Conservation (phyloP, 2,329 filamentous ascomycete genomes). For the Diaporthe humulicola region DNA sequence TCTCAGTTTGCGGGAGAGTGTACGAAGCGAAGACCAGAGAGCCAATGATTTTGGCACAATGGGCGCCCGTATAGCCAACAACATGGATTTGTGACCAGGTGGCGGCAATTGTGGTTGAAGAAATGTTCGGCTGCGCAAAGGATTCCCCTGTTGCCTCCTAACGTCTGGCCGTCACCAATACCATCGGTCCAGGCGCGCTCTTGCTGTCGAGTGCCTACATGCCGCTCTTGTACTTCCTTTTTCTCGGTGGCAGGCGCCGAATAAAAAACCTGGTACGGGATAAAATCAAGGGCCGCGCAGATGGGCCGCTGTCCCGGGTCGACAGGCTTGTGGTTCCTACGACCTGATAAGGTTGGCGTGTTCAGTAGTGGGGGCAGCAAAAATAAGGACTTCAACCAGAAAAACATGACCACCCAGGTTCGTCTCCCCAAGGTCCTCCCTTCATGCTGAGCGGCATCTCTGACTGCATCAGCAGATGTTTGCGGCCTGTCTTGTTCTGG, state of each 20-base stretch:
- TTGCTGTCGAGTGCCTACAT: not conserved
- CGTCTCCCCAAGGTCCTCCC: not conserved
- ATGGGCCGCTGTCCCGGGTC: not conserved
- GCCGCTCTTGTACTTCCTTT: not conserved
- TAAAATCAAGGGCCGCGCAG: not conserved
- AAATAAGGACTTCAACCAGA: not conserved
- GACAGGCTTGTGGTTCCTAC: not conserved
- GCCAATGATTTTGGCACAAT: not conserved
- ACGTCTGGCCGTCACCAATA: not conserved
- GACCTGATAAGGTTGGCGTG: conserved; percentile 10
- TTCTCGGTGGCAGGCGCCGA: too few relatives aligned
- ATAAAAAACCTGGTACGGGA: not conserved
- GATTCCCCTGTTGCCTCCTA: too few relatives aligned
- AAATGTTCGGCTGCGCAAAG: not conserved
- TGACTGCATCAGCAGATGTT: conserved; percentile 15
- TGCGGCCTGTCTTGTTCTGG: not conserved
- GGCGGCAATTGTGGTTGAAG: not conserved
- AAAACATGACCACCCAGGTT: not conserved
- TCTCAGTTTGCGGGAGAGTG: not conserved
- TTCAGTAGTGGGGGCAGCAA: not conserved
- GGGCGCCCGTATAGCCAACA: not conserved
- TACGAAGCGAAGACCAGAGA: not conserved
- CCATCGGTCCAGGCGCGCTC: too few relatives aligned
- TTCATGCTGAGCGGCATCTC: conserved; percentile 13
- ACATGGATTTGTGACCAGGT: not conserved